These are phyloP conservation scores for Luffa aegyptiaca DNA, from an alignment of 306 rosid species.

Conservation along the genomic window DNA sequence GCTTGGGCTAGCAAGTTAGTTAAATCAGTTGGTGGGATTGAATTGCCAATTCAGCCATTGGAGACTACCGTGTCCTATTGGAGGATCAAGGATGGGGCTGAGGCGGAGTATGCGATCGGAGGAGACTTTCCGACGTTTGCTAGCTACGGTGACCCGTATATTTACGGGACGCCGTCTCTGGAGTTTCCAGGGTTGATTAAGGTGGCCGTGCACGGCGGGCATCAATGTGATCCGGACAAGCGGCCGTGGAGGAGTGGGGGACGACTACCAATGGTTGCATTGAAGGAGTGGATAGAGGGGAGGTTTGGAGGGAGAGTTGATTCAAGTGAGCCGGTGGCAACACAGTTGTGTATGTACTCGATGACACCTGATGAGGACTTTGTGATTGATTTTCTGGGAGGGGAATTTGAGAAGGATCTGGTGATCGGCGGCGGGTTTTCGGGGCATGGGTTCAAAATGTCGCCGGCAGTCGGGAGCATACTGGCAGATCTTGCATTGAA, in stretches of 20 bases:
- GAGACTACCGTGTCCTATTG: constrained; percentile 56
- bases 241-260: constrained; percentile 55
- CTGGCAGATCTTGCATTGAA: constrained; percentile 43
- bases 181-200: constrained; percentile 87
- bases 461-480: constrained; percentile 59
- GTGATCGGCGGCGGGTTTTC: constrained; percentile 85
- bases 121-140: constrained; percentile 65
- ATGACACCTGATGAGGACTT: constrained; percentile 78
- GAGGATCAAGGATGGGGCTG: constrained; percentile 62
- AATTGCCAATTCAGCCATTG: constrained; percentile 51
- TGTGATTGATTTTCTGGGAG: constrained; percentile 75
- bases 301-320: constrained; percentile 49
- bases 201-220: constrained; percentile 55
- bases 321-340: constrained; percentile 37
- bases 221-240: constrained; percentile 56
- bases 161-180: constrained; percentile 68
- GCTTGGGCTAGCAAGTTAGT: constrained; percentile 63
- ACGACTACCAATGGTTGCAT: constrained; percentile 3
- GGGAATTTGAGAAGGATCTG: constrained; percentile 55
- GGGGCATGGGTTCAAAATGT: constrained; percentile 94
- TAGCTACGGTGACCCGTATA: constrained; percentile 17
- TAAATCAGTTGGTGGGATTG: constrained; percentile 41
- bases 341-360: constrained; percentile 67
- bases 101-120: constrained; percentile 24
- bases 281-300: constrained; percentile 49